Conservation (phyloP, 176 grass and related monocot genomes). For the Paspalum notatum region DNA sequence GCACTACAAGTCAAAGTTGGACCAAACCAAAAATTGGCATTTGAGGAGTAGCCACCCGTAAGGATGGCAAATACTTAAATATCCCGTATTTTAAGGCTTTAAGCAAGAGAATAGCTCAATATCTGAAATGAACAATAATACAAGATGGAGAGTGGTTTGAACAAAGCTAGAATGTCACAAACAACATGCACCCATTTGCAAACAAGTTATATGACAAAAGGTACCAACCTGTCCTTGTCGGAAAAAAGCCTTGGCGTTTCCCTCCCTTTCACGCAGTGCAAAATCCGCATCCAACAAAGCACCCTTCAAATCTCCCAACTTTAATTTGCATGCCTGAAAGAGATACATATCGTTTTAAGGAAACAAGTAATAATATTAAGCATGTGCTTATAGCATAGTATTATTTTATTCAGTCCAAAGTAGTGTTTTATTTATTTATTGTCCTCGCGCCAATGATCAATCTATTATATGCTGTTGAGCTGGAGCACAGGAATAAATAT, state of each 20-base stretch:
- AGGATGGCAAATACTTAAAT: too few species aligned
- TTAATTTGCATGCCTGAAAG: constrained; percentile 91
- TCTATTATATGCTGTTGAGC: background rate
- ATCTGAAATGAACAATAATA: background rate
- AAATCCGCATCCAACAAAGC: constrained; percentile 98
- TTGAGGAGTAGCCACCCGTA: too few species aligned
- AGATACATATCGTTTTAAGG: constrained; percentile 30
- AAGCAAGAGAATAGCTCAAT: background rate
- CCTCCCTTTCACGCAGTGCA: constrained; percentile 91
- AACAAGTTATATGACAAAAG: constrained; percentile 25
- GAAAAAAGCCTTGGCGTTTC: constrained; percentile 98
- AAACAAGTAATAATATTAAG: constrained; percentile 18
- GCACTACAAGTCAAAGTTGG: background rate
- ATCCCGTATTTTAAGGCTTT: constrained; percentile 15
- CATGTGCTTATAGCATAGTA: background rate
- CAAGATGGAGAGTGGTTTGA: background rate
- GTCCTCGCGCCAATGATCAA: background rate
- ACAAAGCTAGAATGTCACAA: constrained; percentile 25
- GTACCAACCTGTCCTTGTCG: constrained; percentile 91
- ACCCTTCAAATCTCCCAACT: constrained; percentile 84
- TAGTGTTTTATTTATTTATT: background rate
- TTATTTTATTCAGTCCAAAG: background rate
- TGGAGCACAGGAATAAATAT: background rate
- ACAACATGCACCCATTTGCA: background rate
- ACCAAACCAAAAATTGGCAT: too few species aligned